Base-by-base conservation (phyloP, 1,139 yeast genomes). In the Saccharomyces pastorianus region DNA sequence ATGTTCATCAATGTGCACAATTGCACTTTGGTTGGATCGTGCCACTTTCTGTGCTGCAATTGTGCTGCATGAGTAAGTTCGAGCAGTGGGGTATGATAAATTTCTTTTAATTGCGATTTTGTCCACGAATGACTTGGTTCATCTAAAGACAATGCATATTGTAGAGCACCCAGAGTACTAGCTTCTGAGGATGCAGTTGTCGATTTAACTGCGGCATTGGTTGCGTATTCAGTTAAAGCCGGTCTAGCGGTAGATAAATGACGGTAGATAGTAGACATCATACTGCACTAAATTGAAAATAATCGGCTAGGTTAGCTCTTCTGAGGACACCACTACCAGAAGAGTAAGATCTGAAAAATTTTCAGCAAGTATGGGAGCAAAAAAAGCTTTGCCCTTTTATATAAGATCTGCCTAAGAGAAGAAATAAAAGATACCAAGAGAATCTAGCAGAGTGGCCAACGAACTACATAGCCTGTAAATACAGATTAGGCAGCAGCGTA, bases 1-100 rank as follows among this genome's bases (percentile, higher is more conserved):
- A 86, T 85, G 55, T 83, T 83, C 71, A 85, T 76, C 56, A 86
- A 74, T 1, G 93, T 85, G 69, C 95, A 86, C 51, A 86, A 74
- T 67, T 86, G 95, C 28, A 86, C 84, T 64, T 85, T 84, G 1
- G 75, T 65, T 1, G 91, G 89, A 61, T 85, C 80, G 64, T 86
- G 90, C 69, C 76, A 80, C 56, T 73, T 76, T 50, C 90, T 73
- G 65, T 86, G 93, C 56, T 84, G 85, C 6, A 79, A 59, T 61
- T 84, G 89, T 0, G 93, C 83, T 49, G 76, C 74, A 66, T 76
- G 78, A 5, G 83, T 76, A 50, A 86, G 72, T 49, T 84, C 93
- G 71, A 83, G 73, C 55, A 86, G 70, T 0, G 95, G 91, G 1
- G 85, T 76, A 53, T 82, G 65, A 64, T 84, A 85, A 51, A 86